phyloP scores from a whole-genome alignment of 129 eudicot genomes.

The Chrysanthemum lavandulifolium region DNA sequence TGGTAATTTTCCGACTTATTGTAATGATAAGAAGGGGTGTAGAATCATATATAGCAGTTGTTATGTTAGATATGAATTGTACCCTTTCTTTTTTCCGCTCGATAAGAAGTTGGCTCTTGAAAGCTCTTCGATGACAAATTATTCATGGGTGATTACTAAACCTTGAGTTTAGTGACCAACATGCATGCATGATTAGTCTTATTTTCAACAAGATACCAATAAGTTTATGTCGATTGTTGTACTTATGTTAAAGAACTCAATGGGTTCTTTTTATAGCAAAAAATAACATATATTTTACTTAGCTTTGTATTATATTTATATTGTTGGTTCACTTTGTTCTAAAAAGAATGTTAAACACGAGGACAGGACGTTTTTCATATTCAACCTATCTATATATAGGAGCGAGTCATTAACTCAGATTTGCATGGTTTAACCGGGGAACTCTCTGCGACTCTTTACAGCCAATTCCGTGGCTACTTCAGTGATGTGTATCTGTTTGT shows the following conservation, averaged over 20 bases:
- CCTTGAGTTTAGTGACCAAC: constrained; percentile 25
- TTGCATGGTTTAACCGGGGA: too few species aligned
- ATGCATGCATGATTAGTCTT: background rate
- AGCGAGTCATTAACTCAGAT: too few species aligned
- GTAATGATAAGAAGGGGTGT: constrained; percentile 58
- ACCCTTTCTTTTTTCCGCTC: constrained; percentile 62
- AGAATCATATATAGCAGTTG: constrained; percentile 65
- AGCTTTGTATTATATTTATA: too few species aligned
- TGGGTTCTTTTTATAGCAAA: background rate
- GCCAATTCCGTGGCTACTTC: too few species aligned
- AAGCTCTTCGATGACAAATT: constrained; percentile 27
- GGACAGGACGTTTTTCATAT: too few species aligned
- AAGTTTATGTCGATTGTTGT: constrained; percentile 2
- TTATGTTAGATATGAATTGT: constrained; percentile 56
- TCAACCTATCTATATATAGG: too few species aligned
- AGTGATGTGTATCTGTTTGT: too few species aligned
- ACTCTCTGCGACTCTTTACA: too few species aligned
- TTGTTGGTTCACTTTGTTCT: background rate
- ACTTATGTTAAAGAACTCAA: background rate
- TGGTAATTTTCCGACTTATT: constrained; percentile 38
- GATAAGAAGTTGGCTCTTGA: constrained; percentile 29
- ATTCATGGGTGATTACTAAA: constrained; percentile 23
- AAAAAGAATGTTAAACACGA: too few species aligned
- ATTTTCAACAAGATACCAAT: background rate
- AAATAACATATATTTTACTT: background rate